Base-by-base conservation (phyloP, 176 grass and related monocot genomes). In the Oryza punctata region DNA sequence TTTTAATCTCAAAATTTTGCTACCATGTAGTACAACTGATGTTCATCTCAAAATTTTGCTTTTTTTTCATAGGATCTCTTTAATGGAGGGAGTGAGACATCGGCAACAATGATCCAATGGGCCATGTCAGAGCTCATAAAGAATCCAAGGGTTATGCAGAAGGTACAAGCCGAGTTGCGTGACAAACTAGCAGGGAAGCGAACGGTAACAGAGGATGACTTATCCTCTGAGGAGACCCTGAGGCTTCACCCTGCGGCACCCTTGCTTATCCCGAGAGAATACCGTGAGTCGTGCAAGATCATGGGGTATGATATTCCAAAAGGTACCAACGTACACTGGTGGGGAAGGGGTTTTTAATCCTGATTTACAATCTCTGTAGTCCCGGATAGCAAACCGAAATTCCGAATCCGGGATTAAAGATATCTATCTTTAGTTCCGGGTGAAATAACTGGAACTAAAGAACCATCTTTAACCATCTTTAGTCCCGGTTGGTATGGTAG, bases 81-180 rank as follows among this genome's bases (percentile, higher is more conserved):
- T 23, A 43, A 27, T 33, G 77, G 63, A 1, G 77, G 63, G 26
- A 79, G 77, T 0, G 77, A 79, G 10, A 79, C 77, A 1, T 79
- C 77, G 0, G 25, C 77, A 0, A 67, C 25, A 1, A 23, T 18
- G 0, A 41, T 79, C 6, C 63, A 79, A 33, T 79, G 64, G 77
- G 77, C 77, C 32, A 81, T 81, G 67, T 71, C 79, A 0, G 49
- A 81, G 23, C 67, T 81, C 2, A 43, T 71, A 33, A 71, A 29
- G 10, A 13, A 81, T 14, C 67, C 79, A 8, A 43, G 38, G 1
- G 67, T 28, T 5, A 70, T 81, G 79, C 3, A 1, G 0, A 81
- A 81, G 18, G 47, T 32, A 2, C 47, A 81, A 3, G 30, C n/a
- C 10, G 67, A 81, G 37, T 10, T 81, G 0, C 66, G 67, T 0